phyloP scores from a whole-genome alignment of 306 rosid genomes.

The Dryas drummondii region DNA sequence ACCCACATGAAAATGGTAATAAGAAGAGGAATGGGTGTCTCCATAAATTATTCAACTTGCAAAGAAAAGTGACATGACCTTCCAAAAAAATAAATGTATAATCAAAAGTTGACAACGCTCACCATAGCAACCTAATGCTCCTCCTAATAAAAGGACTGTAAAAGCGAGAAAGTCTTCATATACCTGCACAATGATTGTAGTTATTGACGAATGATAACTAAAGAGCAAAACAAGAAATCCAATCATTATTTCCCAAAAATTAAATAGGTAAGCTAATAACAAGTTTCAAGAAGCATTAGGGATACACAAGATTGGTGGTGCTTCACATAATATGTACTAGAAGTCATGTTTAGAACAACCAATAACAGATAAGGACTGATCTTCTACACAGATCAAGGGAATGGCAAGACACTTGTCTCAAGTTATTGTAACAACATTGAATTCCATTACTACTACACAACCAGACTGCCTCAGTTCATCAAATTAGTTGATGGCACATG shows the following conservation, averaged over 20 bases:
- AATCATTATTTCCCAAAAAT: neutral
- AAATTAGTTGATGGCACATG: neutral
- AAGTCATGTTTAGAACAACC: conserved; percentile 10
- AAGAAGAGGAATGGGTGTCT: neutral
- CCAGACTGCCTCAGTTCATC: no score
- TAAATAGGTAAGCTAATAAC: neutral
- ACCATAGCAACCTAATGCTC: conserved; percentile 67
- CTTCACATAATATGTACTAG: neutral
- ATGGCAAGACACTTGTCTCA: neutral
- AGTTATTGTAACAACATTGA: no score
- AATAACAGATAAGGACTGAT: neutral
- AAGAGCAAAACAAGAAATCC: neutral
- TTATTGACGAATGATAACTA: conserved; percentile 12
- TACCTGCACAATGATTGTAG: conserved; percentile 44
- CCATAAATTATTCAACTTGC: neutral
- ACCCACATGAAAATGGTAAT: neutral
- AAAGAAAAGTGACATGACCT: neutral
- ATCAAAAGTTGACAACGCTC: conserved; percentile 14
- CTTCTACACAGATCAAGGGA: neutral
- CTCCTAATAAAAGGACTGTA: conserved; percentile 46
- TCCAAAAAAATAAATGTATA: neutral
- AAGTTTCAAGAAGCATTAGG: neutral
- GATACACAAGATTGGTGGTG: neutral
- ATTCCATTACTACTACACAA: no score
- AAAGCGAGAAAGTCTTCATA: conserved; percentile 54